Base-by-base conservation (phyloP, 2,329 filamentous ascomycete genomes). In the Mycosphaerella sp. region DNA sequence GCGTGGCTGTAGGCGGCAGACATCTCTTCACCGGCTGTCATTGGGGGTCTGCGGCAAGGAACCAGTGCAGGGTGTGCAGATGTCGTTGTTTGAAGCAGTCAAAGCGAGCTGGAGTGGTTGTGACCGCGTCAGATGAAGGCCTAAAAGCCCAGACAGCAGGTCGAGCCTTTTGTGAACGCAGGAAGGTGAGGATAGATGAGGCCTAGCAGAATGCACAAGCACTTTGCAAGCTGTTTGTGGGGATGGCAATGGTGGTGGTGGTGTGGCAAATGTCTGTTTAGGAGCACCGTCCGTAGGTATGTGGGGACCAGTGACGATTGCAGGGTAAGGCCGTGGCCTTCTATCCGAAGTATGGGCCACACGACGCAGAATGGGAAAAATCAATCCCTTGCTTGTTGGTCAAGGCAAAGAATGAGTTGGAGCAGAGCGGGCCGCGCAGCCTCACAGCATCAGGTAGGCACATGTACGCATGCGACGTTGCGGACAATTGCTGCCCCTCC, bases 81-180 rank as follows among this genome's bases (percentile, higher is more conserved):
- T 32, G 13, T 10, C 13, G 30, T 10, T 32, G 30, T n/a, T 32
- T 32, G 30, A 32, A 32, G 30, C 13, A 10, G 9, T 32, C 32
- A 36, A 14, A 27, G 25, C 17, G 9, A 36, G 32, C 16, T 27
- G 3, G 4, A 30, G 12, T 12, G 13, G 30, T 17, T 36, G 43
- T 9, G 28, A 36, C 41, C 30, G 34, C 25, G 44, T 36, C 43
- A 10, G 18, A n/a, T 9, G 25, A 27, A 48, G 45, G 36, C 45
- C 45, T 48, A 40, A 48, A 48, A 48, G 45, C 45, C 45, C 32
- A 27, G 13, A 16, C 12, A 41, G 36, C 36, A 41, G 45, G 32
- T 27, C 4, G 16, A 30, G 45, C 36, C 44, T 32, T 32, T 32
- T n/a, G 30, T 32, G 13, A 10, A 10, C 8, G 9, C 9, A 10